Percentiles rank a stretch among this genome's conserved stretches.
Conservation (phyloP, 2,329 filamentous ascomycete species). For the Trichoderma sp. region DNA sequence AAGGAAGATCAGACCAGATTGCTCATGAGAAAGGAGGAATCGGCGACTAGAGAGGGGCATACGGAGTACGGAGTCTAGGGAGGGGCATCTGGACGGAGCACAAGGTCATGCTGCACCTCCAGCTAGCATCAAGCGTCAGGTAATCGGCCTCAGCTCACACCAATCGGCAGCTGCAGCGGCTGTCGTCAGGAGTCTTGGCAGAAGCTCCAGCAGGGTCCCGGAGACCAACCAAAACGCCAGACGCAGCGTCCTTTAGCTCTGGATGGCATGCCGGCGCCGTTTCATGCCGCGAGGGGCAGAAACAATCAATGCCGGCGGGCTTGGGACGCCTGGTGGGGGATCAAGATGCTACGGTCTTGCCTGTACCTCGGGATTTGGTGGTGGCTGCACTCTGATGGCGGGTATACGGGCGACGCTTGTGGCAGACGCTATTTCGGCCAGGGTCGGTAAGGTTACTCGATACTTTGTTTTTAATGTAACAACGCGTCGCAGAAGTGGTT, state of each 20-base stretch:
- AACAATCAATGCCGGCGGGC: slow-evolving; percentile 7
- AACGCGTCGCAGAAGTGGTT: background rate
- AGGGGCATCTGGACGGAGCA: slow-evolving; percentile 5
- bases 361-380: background rate
- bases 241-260: background rate
- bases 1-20: background rate
- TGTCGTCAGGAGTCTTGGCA: slow-evolving; percentile 9
- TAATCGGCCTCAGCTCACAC: background rate
- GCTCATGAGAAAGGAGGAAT: background rate
- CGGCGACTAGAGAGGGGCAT: slow-evolving; percentile 8
- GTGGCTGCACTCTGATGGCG: background rate
- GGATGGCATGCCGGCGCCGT: slow-evolving; percentile 17
- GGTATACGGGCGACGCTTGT: background rate
- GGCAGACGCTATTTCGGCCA: slow-evolving; percentile 13
- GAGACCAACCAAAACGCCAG: slow-evolving; percentile 1
- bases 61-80: background rate
- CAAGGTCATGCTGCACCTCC: background rate
- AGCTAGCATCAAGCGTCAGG: background rate
- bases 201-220: background rate
- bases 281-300: slow-evolving; percentile 7
- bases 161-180: slow-evolving; percentile 14
- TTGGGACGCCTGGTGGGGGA: background rate
- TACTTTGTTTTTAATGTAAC: slow-evolving; percentile 8
- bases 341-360: no score
- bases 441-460: slow-evolving; percentile 16